Conservation (phyloP, 345 rosid species). For the Durio zibethinus region DNA sequence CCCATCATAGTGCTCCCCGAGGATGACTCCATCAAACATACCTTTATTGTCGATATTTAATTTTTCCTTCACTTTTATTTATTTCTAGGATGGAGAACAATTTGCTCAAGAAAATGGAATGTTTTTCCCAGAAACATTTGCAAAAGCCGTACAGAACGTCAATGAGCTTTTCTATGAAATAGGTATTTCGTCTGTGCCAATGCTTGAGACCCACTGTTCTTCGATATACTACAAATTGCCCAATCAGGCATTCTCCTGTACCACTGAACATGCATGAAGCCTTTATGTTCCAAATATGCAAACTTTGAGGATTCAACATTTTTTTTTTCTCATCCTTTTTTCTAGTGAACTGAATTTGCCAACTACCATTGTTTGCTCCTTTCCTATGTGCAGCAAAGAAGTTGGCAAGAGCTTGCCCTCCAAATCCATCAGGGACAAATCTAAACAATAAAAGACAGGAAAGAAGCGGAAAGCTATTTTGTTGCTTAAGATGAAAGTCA, state of each 20-base stretch:
- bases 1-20: neutral
- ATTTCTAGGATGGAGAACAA: constrained; percentile 55
- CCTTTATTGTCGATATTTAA: neutral
- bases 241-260: neutral
- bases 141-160: constrained; percentile 59
- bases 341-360: neutral
- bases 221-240: neutral
- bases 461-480: constrained; percentile 35
- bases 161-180: constrained; percentile 73
- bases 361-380: neutral
- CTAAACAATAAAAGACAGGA: constrained; percentile 32
- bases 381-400: constrained; percentile 44
- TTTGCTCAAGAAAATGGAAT: constrained; percentile 59
- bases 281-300: neutral
- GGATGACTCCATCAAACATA: neutral
- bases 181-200: constrained; percentile 31
- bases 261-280: neutral
- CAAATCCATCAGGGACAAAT: constrained; percentile 41
- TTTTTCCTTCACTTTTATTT: neutral
- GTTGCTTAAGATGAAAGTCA: constrained; percentile 44
- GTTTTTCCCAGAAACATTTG: constrained; percentile 63
- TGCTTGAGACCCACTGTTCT: too few relatives aligned
- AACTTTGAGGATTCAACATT: neutral
- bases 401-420: constrained; percentile 38
- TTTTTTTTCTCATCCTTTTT: too few relatives aligned